Evolutionary conservation across 352 stramenopile species (phyloP), one percentile per base, ranked within the genome.

Genomic region (Phytophthora pisi): DNA sequence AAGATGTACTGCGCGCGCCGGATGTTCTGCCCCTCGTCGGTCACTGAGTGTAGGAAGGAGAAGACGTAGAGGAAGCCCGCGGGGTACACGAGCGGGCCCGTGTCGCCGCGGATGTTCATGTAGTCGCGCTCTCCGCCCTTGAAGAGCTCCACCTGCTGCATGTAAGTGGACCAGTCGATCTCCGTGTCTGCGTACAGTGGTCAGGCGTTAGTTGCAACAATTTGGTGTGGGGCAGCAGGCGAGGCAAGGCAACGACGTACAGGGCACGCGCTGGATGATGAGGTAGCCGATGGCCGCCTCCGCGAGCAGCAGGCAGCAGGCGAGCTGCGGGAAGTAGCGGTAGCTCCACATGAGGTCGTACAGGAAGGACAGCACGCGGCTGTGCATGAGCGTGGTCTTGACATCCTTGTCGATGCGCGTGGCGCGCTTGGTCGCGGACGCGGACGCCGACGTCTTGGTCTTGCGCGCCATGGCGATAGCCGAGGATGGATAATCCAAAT

Each of bases 111-210:
- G 64, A 99, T 97, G 52, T 98, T 90, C 31, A 89, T 54, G 79
- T 99, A 99, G 78, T 99, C 89, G 30, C 91, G 86, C 74, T 99
- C 95, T 61, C 97, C 97, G 45, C 84, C 78, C 43, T 98, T 86
- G 70, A 98, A 97, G 30, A 86, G 71, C 61, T 90, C 84, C 26
- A 99, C 97, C 78, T 99, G 94, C 84, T 99, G 84, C 97, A 99
- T 99, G 84, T 99, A 99, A 15, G 98, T 97, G 65, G 92, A 86
- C 97, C 97, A 99, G 79, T 99, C 98, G 69, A 99, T 99, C 82
- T 99, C 97, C 42, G 98, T 99, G 82, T 99, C 84, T 92, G 40
- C 45, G 10, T 24, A 28, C 9, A 28, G n/a, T 49, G 26, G 20
- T 9, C 15, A 30, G 8, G 5, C 20, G 9, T 47, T 31, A 51